A percentile compares a stretch with the other conserved stretches of the same genome.
phyloP scores from a whole-genome alignment of 208 protist species.

The Leishmania gerbilli region DNA sequence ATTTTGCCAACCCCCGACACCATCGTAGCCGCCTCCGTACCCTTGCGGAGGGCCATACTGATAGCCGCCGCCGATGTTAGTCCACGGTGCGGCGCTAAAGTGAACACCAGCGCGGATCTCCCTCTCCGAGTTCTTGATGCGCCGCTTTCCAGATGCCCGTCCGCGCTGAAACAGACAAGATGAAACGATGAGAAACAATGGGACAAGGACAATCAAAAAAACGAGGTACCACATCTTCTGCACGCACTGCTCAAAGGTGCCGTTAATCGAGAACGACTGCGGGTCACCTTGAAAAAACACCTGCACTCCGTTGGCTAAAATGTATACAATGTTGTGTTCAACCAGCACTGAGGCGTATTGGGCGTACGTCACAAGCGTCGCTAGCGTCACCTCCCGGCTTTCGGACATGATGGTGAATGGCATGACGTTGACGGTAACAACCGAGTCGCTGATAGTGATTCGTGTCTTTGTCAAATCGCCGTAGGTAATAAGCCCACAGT shows the following conservation, averaged over 20 bases:
- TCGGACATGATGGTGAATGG: conserved; percentile 27
- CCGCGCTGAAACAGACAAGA: conserved; percentile 60
- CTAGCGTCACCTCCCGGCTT: conserved; percentile 42
- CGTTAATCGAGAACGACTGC: conserved; percentile 23
- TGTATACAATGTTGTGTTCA: conserved; percentile 42
- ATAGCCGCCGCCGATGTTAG: conserved; percentile 14
- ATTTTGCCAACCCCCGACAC: background rate
- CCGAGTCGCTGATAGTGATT: conserved; percentile 11
- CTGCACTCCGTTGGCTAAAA: conserved; percentile 37
- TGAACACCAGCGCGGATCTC: conserved; percentile 78
- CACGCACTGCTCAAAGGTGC: conserved; percentile 46
- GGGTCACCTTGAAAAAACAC: conserved; percentile 43
- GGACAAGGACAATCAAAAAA: conserved; percentile 77
- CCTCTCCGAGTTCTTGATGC: conserved; percentile 43
- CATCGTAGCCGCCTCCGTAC: conserved; percentile 10
- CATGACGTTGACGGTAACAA: background rate
- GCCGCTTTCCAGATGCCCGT: conserved; percentile 46
- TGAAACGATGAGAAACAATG: conserved; percentile 55
- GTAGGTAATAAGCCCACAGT: conserved; percentile 37
- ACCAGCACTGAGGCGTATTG: conserved; percentile 50
- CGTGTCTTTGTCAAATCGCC: background rate
- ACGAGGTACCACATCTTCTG: conserved; percentile 84
- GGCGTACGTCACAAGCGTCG: conserved; percentile 46
- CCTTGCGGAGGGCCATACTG: conserved; percentile 17
- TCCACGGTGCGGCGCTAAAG: conserved; percentile 17